phyloP scores from a whole-genome alignment of 345 rosid genomes.

The Brassica juncea region DNA sequence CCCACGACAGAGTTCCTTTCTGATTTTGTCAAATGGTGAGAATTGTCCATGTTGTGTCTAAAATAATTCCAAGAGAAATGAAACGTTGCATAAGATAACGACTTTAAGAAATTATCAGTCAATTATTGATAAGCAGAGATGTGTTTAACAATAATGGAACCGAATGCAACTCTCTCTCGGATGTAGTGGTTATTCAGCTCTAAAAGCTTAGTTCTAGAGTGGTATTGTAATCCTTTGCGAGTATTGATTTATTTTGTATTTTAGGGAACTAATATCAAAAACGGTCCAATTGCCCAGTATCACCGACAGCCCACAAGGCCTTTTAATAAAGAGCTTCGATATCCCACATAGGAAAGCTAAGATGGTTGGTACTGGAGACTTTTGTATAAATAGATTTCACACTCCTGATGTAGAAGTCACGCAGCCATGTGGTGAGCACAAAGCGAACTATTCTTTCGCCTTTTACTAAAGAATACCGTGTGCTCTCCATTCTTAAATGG shows the following conservation, averaged over 20 bases:
- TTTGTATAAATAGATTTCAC: background rate
- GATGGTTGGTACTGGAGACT: slow-evolving; percentile 1
- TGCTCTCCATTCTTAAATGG: slow-evolving; percentile 34
- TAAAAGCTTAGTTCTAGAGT: background rate
- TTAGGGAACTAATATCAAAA: slow-evolving; percentile 7
- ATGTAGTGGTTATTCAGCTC: background rate
- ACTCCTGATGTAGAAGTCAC: background rate
- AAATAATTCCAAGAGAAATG: background rate
- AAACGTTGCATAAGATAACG: background rate
- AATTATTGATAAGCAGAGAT: background rate
- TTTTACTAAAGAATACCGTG: slow-evolving; percentile 45
- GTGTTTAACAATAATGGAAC: background rate
- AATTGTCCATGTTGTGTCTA: background rate
- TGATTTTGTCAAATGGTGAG: background rate
- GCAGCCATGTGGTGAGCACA: slow-evolving; percentile 38
- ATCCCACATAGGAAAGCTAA: slow-evolving; percentile 8
- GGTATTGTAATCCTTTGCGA: background rate
- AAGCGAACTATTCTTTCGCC: slow-evolving; percentile 44
- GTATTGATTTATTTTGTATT: background rate
- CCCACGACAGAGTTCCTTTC: background rate
- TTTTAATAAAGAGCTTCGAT: background rate
- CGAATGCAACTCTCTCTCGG: background rate
- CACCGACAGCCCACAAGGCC: background rate
- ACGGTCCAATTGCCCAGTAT: slow-evolving; percentile 24
- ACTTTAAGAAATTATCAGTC: background rate